phyloP scores from a whole-genome alignment of 78 protist genomes.

The Blattamonas nauphoetae region DNA sequence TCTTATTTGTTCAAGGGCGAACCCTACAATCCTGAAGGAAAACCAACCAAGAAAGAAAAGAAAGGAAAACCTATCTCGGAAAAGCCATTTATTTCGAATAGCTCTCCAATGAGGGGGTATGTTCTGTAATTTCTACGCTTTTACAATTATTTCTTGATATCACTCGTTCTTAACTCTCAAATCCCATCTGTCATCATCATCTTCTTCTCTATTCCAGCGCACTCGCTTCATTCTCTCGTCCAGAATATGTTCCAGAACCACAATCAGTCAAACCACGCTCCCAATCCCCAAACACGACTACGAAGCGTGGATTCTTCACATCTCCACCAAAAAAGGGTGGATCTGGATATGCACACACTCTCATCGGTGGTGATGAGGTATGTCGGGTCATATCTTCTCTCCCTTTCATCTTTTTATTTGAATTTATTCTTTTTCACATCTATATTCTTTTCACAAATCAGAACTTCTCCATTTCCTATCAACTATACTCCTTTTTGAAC shows the following conservation, averaged over 20 bases:
- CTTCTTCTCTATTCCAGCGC: background rate
- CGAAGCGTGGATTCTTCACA: background rate
- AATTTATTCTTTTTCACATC: no score
- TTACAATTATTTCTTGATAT: background rate
- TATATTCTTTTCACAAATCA: no score
- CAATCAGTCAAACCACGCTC: background rate
- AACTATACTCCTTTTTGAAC: no score
- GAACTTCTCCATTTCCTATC: no score
- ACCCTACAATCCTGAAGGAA: background rate
- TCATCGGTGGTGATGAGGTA: background rate
- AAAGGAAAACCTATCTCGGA: background rate
- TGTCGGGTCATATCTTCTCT: no score
- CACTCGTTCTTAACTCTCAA: background rate
- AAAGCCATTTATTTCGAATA: background rate
- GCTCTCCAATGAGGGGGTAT: background rate
- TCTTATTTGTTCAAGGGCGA: no score
- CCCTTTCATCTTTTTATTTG: no score
- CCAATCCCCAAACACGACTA: background rate
- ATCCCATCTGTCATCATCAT: background rate
- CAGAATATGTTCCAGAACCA: background rate
- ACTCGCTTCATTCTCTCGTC: background rate
- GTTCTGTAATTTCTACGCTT: background rate
- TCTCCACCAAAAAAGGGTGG: background rate
- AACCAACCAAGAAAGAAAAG: background rate
- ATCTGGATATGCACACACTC: background rate